These are phyloP conservation scores for Ceratocystis lukuohia DNA, from an alignment of 2,329 filamentous ascomycete genomes.

Conservation along the genomic window DNA sequence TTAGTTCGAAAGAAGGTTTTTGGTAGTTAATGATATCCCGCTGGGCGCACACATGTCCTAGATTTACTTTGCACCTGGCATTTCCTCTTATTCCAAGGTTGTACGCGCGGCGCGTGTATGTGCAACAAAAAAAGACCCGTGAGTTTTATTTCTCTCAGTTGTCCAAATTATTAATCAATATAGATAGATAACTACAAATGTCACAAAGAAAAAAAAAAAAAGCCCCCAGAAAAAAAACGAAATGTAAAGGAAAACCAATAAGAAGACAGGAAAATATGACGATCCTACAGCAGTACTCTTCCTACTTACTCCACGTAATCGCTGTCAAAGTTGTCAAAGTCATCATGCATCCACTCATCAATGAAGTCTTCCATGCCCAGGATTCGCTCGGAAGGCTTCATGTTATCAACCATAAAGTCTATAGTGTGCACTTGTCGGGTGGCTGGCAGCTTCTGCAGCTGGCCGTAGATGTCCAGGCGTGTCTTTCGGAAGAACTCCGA, in stretches of 20 bases:
- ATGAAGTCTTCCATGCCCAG: conserved; percentile 62
- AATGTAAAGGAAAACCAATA: too few species aligned
- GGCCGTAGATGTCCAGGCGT: not conserved
- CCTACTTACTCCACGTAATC: conserved; percentile 12
- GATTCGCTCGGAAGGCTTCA: conserved; percentile 54
- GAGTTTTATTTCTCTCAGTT: too few species aligned
- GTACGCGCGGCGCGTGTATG: not conserved
- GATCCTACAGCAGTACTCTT: too few species aligned
- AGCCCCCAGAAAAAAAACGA: too few species aligned
- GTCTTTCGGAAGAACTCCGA: not conserved
- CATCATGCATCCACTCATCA: conserved; percentile 38
- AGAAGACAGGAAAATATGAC: too few species aligned
- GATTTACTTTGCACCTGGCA: not conserved
- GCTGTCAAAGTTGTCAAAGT: conserved; percentile 37
- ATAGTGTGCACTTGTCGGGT: not conserved
- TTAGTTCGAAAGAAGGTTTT: not conserved
- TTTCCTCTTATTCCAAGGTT: not conserved
- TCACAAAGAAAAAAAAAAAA: too few species aligned
- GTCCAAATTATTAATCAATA: too few species aligned
- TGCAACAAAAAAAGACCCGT: too few species aligned
- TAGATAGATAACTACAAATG: too few species aligned
- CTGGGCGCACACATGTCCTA: not conserved
- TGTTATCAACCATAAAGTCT: conserved; percentile 42
- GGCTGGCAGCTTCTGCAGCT: not conserved
- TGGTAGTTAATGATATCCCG: conserved; percentile 16